Conservation (phyloP, 1,284 basidiomycete species). For the Porogramme epimiltina region DNA sequence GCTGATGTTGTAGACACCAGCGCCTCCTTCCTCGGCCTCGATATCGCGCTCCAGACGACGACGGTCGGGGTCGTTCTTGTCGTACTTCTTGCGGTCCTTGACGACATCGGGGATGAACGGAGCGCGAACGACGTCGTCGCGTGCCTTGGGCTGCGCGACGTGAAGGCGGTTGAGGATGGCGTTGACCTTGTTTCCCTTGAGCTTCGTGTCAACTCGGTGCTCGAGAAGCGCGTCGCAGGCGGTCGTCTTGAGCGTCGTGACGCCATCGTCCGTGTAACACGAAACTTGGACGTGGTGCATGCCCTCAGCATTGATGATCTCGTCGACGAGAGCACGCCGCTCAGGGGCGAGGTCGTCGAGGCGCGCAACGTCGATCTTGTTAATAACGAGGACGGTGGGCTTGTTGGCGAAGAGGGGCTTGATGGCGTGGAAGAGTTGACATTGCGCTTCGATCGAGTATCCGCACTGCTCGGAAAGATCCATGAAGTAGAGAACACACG, state of each 20-base stretch:
- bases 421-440: slow-evolving; percentile 97
- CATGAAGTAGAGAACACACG: slow-evolving; percentile 95
- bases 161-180: slow-evolving; percentile 91
- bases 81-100: slow-evolving; percentile 79
- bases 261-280: slow-evolving; percentile 93
- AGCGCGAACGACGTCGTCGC: slow-evolving; percentile 83
- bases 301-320: slow-evolving; percentile 76
- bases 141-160: slow-evolving; percentile 85
- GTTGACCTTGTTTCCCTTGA: slow-evolving; percentile 92
- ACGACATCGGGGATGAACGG: slow-evolving; percentile 88
- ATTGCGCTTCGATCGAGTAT: slow-evolving; percentile 92
- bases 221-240: slow-evolving; percentile 93
- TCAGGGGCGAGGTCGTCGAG: slow-evolving; percentile 81
- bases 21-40: slow-evolving; percentile 83
- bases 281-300: slow-evolving; percentile 83
- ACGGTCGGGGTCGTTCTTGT: slow-evolving; percentile 82
- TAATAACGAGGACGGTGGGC: slow-evolving; percentile 90
- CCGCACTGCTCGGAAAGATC: slow-evolving; percentile 96
- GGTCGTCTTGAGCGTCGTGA: slow-evolving; percentile 91
- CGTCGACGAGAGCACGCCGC: slow-evolving; percentile 78
- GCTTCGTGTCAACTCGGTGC: slow-evolving; percentile 89
- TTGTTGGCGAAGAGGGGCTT: slow-evolving; percentile 94
- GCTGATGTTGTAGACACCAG: slow-evolving; percentile 90
- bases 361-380: slow-evolving; percentile 92
- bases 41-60: slow-evolving; percentile 74